Conservation (phyloP, 2,329 filamentous ascomycete species). For the Teratosphaeria gauchensis region DNA sequence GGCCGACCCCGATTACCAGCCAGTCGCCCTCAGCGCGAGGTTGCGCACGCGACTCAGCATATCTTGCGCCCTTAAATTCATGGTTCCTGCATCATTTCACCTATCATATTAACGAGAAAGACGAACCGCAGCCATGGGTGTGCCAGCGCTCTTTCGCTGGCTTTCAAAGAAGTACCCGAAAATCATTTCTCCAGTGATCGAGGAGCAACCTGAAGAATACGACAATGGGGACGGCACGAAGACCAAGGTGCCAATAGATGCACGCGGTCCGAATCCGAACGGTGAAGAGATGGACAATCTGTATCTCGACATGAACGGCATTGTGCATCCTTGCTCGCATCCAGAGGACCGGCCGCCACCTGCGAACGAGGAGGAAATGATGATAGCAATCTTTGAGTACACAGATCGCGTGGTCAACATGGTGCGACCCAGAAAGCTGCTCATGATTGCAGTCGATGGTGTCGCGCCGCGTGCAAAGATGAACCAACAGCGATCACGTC, state of each 20-base stretch:
- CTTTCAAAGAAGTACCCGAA: conserved; percentile 95
- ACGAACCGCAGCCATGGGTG: conserved; percentile 58
- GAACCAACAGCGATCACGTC: conserved; percentile 96
- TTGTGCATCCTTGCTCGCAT: conserved; percentile 96
- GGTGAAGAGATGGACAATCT: conserved; percentile 97
- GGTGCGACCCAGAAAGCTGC: conserved; percentile 87
- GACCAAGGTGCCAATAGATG: conserved; percentile 73
- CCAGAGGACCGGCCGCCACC: conserved; percentile 88
- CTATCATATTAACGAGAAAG: not conserved
- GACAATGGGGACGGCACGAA: conserved; percentile 71
- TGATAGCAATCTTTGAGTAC: conserved; percentile 95
- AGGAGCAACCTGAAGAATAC: conserved; percentile 72
- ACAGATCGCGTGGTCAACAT: conserved; percentile 99
- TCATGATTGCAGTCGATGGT: conserved; percentile 98
- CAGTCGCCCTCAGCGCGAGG: not conserved
- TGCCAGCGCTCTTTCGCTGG: conserved; percentile 92
- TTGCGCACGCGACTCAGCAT: not conserved
- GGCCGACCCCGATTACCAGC: not conserved
- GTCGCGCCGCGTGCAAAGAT: conserved; percentile 97
- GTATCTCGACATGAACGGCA: conserved; percentile 99
- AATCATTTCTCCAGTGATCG: conserved; percentile 84
- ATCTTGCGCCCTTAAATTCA: not conserved
- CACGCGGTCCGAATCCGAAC: conserved; percentile 80
- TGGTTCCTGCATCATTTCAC: not conserved
- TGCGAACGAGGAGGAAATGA: conserved; percentile 96